Evolutionary conservation across 441 rosid species (phyloP), one percentile per base, ranked within the genome.

Genomic region (Raphanus hybrid): DNA sequence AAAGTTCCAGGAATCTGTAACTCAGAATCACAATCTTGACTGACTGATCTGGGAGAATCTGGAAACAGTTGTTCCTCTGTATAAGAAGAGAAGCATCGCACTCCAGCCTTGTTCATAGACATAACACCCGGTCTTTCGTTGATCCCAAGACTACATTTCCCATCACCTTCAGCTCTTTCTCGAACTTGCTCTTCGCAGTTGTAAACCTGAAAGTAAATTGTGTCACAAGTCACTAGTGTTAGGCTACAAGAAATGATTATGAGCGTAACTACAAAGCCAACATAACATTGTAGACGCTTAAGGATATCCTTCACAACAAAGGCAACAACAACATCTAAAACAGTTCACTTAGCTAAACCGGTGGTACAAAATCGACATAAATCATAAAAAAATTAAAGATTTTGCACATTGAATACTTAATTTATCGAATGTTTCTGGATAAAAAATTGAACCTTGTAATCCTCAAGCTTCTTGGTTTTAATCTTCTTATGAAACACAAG

Each of bases 1-100:
- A 85, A 85, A 69, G 80, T 87, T 67, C 86, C 66, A 32, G 76
- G 88, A 58, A 82, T 78, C 45, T 81, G 77, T 18, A 68, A 57
- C 37, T 32, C 68, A n/a, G 63, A 74, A 67, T 82, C 81, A 52
- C 52, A 71, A 59, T 60, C 60, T 82, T 76, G 81, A n/a, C 59
- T 68, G 26, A 32, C 16, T 10, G 37, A 43, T 32, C 4, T 62
- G 18, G 66, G 12, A 62, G 66, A 62, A 32, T 7, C 18, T 6
- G 18, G 65, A 6, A 29, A 29, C 3, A 29, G 37, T 4, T 60
- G 35, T 7, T 60, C 64, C 16, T n/a, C 64, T 60, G 64, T 27
- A 35, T 60, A 60, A 12, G 64, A 60, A 11, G 64, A 60, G 14
- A 12, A 27, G 9, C 64, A 27, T 60, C 64, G 15, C 37, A 27